These are phyloP conservation scores for Aquilaria yunnanensis DNA, from an alignment of 345 rosid genomes.

Conservation along the genomic window DNA sequence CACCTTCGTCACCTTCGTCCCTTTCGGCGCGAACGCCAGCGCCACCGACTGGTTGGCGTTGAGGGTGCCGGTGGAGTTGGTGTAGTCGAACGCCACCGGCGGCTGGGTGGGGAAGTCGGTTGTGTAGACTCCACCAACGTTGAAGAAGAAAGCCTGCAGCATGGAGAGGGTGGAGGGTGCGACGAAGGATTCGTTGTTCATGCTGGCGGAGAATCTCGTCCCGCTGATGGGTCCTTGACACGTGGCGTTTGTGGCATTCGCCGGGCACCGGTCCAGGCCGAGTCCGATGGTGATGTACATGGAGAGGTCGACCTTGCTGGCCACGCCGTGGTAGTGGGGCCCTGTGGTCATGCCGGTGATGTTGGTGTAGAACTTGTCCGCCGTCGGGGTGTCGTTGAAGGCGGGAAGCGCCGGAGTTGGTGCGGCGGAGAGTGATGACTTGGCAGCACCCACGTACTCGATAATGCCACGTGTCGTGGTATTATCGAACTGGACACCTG, in stretches of 20 bases:
- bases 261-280: slow-evolving; percentile 1
- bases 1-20: too few relatives aligned
- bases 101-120: slow-evolving; percentile 16
- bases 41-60: slow-evolving; percentile 4
- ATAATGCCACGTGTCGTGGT: slow-evolving; percentile 4
- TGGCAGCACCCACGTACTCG: not conserved
- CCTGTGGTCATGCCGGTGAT: slow-evolving; percentile 5
- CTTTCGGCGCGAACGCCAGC: slow-evolving; percentile 5
- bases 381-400: slow-evolving; percentile 3
- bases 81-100: slow-evolving; percentile 5
- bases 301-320: slow-evolving; percentile 5
- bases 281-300: slow-evolving; percentile 12
- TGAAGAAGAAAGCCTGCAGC: not conserved
- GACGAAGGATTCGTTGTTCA: slow-evolving; percentile 1
- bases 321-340: not conserved
- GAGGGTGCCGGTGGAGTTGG: not conserved
- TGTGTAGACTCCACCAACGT: slow-evolving; percentile 6
- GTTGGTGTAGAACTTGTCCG: slow-evolving; percentile 1
- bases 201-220: not conserved
- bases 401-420: not conserved
- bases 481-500: slow-evolving; percentile 6
- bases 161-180: not conserved
- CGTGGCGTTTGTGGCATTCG: not conserved
- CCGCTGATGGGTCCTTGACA: slow-evolving; percentile 9
- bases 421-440: not conserved